These are phyloP conservation scores for Stachybotrys echinatus DNA, from an alignment of 2,329 filamentous ascomycete genomes.

Conservation along the genomic window DNA sequence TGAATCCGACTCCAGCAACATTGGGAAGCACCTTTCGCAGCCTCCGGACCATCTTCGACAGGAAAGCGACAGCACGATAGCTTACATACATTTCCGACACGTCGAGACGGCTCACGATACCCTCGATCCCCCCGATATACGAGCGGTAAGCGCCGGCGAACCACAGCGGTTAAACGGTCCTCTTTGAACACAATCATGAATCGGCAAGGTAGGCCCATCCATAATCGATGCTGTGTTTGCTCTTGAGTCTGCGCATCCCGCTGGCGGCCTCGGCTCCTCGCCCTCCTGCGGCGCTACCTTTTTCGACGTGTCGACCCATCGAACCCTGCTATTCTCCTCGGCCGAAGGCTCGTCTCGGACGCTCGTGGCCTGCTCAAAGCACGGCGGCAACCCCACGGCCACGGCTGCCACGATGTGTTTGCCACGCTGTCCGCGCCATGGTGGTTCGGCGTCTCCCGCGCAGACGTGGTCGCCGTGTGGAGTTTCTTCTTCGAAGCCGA, in stretches of 20 bases:
- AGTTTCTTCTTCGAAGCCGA: too few relatives aligned
- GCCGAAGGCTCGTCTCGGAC: not conserved
- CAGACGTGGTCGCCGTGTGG: too few relatives aligned
- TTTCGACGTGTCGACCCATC: not conserved
- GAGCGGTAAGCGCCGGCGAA: conserved; percentile 4
- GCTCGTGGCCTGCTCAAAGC: too few relatives aligned
- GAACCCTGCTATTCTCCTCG: too few relatives aligned
- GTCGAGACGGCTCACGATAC: conserved; percentile 7
- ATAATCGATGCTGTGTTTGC: not conserved
- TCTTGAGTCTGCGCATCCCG: conserved; percentile 8
- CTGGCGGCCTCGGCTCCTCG: conserved; percentile 9
- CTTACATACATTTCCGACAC: not conserved
- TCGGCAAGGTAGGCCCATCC: conserved; percentile 48
- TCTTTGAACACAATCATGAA: conserved; percentile 43
- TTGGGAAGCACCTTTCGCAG: not conserved
- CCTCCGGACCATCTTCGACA: not conserved
- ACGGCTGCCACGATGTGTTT: too few relatives aligned
- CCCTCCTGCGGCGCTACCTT: not conserved
- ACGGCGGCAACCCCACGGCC: too few relatives aligned
- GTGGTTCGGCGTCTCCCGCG: too few relatives aligned
- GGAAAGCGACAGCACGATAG: conserved; percentile 8
- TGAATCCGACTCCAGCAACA: conserved; percentile 23
- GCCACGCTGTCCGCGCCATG: too few relatives aligned
- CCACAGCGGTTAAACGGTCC: not conserved
- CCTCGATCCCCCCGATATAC: conserved; percentile 9